A percentile compares a stretch with the other conserved stretches of the same genome.
Evolutionary conservation across 176 grass and related monocot species (phyloP).

Genomic region (Cocos nucifera): DNA sequence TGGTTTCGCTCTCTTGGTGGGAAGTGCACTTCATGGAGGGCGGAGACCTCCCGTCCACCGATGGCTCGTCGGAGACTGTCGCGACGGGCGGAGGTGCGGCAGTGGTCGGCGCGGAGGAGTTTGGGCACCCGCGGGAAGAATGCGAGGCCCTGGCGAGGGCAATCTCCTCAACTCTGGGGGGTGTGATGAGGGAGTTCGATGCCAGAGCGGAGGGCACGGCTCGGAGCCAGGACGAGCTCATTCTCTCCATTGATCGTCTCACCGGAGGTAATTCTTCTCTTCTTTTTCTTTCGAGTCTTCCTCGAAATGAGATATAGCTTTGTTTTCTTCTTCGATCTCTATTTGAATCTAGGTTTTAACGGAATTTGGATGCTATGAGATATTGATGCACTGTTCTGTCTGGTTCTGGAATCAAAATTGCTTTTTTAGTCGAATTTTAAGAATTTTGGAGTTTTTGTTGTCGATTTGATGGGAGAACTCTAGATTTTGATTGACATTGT

Average conservation of each 20-base stretch:
- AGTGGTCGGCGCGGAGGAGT: background rate
- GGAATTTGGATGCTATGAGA: too few species aligned
- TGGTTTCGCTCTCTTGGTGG: background rate
- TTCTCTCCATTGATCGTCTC: constrained; percentile 48
- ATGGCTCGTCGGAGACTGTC: background rate
- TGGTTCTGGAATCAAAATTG: too few species aligned
- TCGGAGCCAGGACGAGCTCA: constrained; percentile 68
- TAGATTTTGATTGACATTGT: too few species aligned
- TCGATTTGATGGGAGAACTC: too few species aligned
- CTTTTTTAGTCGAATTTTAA: too few species aligned
- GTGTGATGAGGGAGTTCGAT: constrained; percentile 61
- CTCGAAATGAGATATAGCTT: background rate
- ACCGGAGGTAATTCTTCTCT: constrained; percentile 35
- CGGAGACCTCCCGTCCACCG: background rate
- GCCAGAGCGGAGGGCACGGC: constrained; percentile 27
- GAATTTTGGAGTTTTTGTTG: too few species aligned
- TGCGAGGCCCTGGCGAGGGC: constrained; percentile 55
- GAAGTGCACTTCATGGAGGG: constrained; percentile 18
- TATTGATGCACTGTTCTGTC: too few species aligned
- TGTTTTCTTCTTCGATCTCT: too few species aligned
- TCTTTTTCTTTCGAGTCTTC: background rate
- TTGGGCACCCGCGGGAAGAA: background rate
- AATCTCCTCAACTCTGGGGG: constrained; percentile 50
- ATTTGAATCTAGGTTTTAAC: too few species aligned
- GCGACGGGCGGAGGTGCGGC: background rate